These are phyloP conservation scores for Schwanniomyces etchellsii DNA, from an alignment of 1,139 yeast genomes.

Conservation along the genomic window DNA sequence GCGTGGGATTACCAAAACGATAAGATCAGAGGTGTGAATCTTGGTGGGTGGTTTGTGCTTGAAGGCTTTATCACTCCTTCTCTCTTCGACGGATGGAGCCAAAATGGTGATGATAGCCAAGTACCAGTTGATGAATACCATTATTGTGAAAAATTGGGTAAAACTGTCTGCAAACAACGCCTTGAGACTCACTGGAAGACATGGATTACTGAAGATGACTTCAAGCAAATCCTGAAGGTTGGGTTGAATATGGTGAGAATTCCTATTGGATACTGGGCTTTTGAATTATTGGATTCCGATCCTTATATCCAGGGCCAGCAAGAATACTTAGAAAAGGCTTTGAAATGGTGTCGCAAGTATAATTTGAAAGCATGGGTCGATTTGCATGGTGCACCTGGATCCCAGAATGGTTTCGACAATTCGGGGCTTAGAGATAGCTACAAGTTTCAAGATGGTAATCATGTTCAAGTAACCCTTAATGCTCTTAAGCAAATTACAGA, in stretches of 20 bases:
- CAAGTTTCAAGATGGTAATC: constrained; percentile 51
- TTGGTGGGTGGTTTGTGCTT: constrained; percentile 90
- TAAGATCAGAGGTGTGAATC: constrained; percentile 69
- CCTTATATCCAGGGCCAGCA: constrained; percentile 90
- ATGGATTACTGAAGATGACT: constrained; percentile 75
- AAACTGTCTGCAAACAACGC: constrained; percentile 44
- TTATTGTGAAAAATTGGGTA: constrained; percentile 58
- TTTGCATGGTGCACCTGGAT: constrained; percentile 95
- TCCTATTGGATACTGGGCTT: constrained; percentile 98
- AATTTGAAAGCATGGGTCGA: constrained; percentile 83
- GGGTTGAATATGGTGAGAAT: constrained; percentile 86
- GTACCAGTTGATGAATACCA: constrained; percentile 86
- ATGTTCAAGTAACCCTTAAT: constrained; percentile 46
- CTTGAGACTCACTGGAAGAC: constrained; percentile 71
- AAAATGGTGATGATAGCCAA: constrained; percentile 22
- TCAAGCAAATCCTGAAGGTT: constrained; percentile 49
- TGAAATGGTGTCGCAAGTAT: constrained; percentile 64
- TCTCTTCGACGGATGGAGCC: constrained; percentile 49
- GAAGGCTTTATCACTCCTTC: constrained; percentile 86
- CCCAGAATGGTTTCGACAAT: constrained; percentile 95
- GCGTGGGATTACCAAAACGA: constrained; percentile 45
- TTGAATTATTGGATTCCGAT: constrained; percentile 54
- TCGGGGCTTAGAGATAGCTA: constrained; percentile 74
- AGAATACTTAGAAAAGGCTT: constrained; percentile 64
- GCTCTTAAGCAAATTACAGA: constrained; percentile 41